Evolutionary conservation across 257 asterid species (phyloP).

Genomic region (Craterostigma plantagineum): DNA sequence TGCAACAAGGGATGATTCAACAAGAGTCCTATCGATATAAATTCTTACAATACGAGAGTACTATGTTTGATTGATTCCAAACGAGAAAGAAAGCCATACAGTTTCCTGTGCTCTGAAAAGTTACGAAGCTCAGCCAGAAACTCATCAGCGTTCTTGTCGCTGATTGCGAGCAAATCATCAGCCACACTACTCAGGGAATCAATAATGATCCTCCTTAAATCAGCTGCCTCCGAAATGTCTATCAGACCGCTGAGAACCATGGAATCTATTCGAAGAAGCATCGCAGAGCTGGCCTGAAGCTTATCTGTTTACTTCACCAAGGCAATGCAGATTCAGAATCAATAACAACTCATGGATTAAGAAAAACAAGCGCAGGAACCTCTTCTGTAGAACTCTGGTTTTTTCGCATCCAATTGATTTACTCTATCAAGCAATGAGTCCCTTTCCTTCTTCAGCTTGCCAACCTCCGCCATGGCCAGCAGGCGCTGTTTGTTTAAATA

Average conservation of each 20-base stretch:
- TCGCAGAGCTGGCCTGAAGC: conserved; percentile 29
- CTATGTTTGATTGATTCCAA: not conserved
- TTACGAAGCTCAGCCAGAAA: conserved; percentile 46
- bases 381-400: conserved; percentile 18
- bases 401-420: conserved; percentile 31
- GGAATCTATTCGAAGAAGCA: conserved; percentile 69
- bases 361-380: conserved; percentile 19
- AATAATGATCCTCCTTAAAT: conserved; percentile 44
- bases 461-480: conserved; percentile 58
- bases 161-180: conserved; percentile 25
- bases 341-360: conserved; percentile 11
- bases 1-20: no score
- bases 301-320: conserved; percentile 24
- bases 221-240: conserved; percentile 50
- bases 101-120: conserved; percentile 22
- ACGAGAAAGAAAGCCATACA: conserved; percentile 19
- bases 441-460: conserved; percentile 36
- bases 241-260: conserved; percentile 54
- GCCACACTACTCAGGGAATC: conserved; percentile 28
- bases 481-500: conserved; percentile 56
- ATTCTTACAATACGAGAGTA: not conserved
- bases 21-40: no score
- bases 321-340: conserved; percentile 2
- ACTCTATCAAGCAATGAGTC: conserved; percentile 28
- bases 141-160: conserved; percentile 32